A percentile compares a stretch with the other conserved stretches of the same genome.
These are phyloP conservation scores for Aquilaria yunnanensis DNA, from an alignment of 345 rosid species.

Conservation along the genomic window DNA sequence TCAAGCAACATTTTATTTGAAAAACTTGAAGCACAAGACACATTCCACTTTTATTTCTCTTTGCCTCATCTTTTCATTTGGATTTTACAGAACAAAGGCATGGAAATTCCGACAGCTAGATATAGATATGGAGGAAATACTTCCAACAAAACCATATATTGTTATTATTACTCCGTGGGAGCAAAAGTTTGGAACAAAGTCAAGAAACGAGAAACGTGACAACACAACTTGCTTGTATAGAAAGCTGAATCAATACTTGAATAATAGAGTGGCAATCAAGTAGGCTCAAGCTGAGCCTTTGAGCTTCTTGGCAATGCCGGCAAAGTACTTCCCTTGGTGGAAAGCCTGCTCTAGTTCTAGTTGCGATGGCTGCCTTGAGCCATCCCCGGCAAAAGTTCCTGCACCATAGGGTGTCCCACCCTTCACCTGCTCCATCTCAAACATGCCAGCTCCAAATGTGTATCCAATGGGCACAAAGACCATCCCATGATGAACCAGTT, in stretches of 20 bases:
- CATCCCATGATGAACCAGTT: constrained; percentile 73
- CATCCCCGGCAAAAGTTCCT: constrained; percentile 69
- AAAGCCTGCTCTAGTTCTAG: constrained; percentile 60
- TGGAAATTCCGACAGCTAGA: no score
- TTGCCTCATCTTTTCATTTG: no score
- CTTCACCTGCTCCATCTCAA: constrained; percentile 56
- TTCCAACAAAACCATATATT: no score
- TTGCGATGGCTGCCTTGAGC: constrained; percentile 56
- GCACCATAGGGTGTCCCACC: constrained; percentile 80
- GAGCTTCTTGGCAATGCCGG: constrained; percentile 55
- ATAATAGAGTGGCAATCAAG: not conserved
- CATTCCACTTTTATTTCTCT: no score
- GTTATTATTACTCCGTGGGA: constrained; percentile 3
- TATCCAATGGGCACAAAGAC: constrained; percentile 66
- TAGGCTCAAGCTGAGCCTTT: constrained; percentile 32
- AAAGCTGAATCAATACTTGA: not conserved
- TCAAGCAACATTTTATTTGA: no score
- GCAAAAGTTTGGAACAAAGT: constrained; percentile 2
- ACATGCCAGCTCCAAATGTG: constrained; percentile 72
- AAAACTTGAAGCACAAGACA: no score
- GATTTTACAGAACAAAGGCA: no score
- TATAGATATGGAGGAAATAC: no score
- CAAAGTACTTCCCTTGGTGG: constrained; percentile 72
- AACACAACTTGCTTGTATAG: not conserved
- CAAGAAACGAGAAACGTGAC: not conserved